These are phyloP conservation scores for Penicillium glabrum DNA, from an alignment of 2,329 filamentous ascomycete species.

Conservation along the genomic window DNA sequence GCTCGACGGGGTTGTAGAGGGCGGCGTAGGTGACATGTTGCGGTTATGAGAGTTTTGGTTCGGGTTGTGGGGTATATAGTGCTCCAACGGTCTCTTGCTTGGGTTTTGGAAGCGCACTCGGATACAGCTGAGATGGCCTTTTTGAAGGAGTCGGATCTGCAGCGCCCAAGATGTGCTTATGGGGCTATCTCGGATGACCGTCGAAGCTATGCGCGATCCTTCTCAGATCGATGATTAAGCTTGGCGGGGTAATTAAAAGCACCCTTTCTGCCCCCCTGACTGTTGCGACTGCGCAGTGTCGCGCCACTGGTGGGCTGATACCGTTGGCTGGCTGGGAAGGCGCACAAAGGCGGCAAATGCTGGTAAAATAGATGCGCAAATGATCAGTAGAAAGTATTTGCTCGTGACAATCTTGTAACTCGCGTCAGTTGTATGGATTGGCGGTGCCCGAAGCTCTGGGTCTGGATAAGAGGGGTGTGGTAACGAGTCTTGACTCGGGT, in stretches of 20 bases:
- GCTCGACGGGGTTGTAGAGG: constrained; percentile 68
- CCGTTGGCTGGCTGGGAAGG: neutral
- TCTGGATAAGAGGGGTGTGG: neutral
- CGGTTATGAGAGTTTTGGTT: neutral
- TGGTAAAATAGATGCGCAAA: neutral
- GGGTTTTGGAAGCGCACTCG: too few relatives aligned
- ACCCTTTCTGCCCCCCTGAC: neutral
- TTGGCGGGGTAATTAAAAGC: neutral
- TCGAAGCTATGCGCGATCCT: neutral
- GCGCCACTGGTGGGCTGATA: neutral
- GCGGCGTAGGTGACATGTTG: constrained; percentile 40
- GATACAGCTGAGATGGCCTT: neutral
- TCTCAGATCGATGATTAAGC: neutral
- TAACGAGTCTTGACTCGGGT: neutral
- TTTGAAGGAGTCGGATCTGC: neutral
- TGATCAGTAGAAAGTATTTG: neutral
- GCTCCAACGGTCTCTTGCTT: neutral
- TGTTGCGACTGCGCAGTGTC: neutral
- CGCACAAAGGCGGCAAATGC: neutral
- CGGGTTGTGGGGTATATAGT: neutral
- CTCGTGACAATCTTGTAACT: neutral
- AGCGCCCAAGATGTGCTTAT: neutral
- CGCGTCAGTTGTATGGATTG: neutral
- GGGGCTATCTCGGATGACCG: neutral
- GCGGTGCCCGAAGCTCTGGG: neutral